Evolutionary conservation across 495 filamentous ascomycete genomes (phyloP), one percentile per base, ranked within the genome.

Genomic region (Aspergillus carlsbadensis): DNA sequence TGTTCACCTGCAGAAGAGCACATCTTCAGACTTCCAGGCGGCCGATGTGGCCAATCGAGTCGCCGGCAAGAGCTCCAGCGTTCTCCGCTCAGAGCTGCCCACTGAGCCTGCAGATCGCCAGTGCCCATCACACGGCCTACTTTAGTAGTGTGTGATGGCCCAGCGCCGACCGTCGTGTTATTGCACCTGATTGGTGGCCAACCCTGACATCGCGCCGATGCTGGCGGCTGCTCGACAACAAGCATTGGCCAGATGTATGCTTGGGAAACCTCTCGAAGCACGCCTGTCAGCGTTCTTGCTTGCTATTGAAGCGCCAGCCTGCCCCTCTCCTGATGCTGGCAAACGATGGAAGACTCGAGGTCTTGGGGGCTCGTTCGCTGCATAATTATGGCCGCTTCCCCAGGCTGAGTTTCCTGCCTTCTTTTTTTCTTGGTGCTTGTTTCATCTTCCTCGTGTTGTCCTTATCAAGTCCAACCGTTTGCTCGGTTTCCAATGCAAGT

Each of bases 211-310:
- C 48, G 51, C 56, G 59, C 64, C 59, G 57, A 48, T 57, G 59
- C 65, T 68, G 71, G 74, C 74, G 72, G 70, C 74, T 75, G 66
- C 63, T 62, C 54, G 60, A 54, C 61, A 24, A 48, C 67, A 64
- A 64, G 64, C 63, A 75, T 75, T 77, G 74, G 74, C 65, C 66
- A 70, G 68, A 75, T 70, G 74, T 63, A 73, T 52, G 62, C 63
- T 54, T 57, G 43, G 61, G 67, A 67, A 67, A 69, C 70, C 63
- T 58, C 55, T 50, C 54, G 58, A 57, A 47, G 44, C 51, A 57
- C 55, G 59, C 59, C 60, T 60, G 39, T 42, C 37, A 15, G 36
- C 56, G 44, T 50, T 61, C 50, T 59, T 67, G 67, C 68, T 65
- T 53, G 46, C 43, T 15, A 54, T 73, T 67, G 66, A 40, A 36